phyloP scores from a whole-genome alignment of 2,329 filamentous ascomycete genomes.

The Fusarium chlamydosporum region DNA sequence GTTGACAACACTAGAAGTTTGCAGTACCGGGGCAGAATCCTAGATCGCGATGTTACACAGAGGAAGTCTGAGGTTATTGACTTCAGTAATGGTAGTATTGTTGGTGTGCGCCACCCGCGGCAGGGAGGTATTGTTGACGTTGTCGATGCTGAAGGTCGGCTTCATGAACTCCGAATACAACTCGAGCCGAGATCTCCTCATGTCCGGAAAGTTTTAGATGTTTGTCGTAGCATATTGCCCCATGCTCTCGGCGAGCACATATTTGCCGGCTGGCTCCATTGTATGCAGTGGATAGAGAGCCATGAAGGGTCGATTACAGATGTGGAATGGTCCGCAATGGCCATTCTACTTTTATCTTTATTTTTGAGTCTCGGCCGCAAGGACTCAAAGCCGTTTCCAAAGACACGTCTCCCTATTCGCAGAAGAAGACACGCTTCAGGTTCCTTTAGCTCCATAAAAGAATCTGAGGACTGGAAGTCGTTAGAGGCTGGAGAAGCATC shows the following conservation, averaged over 20 bases:
- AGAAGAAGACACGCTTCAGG: conserved; percentile 55
- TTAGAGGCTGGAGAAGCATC: conserved; percentile 63
- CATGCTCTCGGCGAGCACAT: conserved; percentile 71
- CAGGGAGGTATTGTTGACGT: conserved; percentile 75
- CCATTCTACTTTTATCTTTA: conserved; percentile 74
- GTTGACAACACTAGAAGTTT: conserved; percentile 72
- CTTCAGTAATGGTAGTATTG: conserved; percentile 63
- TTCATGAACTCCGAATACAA: conserved; percentile 77
- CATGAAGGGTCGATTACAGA: conserved; percentile 64
- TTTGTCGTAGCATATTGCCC: conserved; percentile 75
- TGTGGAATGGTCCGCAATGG: conserved; percentile 77
- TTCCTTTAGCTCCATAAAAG: conserved; percentile 55
- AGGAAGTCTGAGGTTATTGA: conserved; percentile 63
- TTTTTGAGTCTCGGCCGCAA: conserved; percentile 70
- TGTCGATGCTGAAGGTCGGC: conserved; percentile 70
- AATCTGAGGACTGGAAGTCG: conserved; percentile 63
- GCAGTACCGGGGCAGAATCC: conserved; percentile 66
- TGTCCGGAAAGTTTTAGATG: conserved; percentile 71
- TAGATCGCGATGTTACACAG: conserved; percentile 66
- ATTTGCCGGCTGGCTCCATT: conserved; percentile 80
- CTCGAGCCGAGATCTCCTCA: conserved; percentile 75
- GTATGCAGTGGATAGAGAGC: conserved; percentile 75
- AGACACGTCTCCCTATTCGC: conserved; percentile 50
- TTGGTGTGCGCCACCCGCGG: conserved; percentile 70
- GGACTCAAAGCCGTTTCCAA: conserved; percentile 48